Evolutionary conservation across 192 early-diverging fungal genomes (phyloP).

Genomic region (Backusella australiensis): DNA sequence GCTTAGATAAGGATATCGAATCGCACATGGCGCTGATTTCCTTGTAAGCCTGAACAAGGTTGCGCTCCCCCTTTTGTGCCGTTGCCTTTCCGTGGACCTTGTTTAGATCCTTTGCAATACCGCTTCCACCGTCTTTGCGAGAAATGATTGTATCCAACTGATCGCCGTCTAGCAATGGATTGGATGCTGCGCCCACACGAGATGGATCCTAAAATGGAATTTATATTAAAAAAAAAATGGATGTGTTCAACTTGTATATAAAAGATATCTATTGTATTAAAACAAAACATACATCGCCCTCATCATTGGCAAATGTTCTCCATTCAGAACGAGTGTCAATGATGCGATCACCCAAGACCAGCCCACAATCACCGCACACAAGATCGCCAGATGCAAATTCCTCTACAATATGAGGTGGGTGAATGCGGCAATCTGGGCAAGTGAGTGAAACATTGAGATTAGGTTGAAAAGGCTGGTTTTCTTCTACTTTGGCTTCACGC

Average conservation of each 20-base stretch:
- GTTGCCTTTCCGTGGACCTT: slow-evolving; percentile 71
- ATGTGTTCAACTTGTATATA: too few relatives aligned
- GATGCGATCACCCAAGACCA: slow-evolving; percentile 83
- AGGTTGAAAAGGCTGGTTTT: slow-evolving; percentile 18
- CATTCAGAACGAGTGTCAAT: slow-evolving; percentile 96
- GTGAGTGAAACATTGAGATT: slow-evolving; percentile 60
- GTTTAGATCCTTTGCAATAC: slow-evolving; percentile 67
- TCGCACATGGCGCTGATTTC: slow-evolving; percentile 80
- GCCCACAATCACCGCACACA: slow-evolving; percentile 92
- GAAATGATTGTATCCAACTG: slow-evolving; percentile 86
- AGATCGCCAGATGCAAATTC: slow-evolving; percentile 88
- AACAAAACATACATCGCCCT: slow-evolving; percentile 55
- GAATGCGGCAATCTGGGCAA: slow-evolving; percentile 78
- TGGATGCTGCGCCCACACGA: slow-evolving; percentile 81
- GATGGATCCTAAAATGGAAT: slow-evolving; percentile 60
- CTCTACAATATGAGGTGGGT: slow-evolving; percentile 84
- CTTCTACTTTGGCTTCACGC: slow-evolving; percentile 14
- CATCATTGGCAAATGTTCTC: slow-evolving; percentile 94
- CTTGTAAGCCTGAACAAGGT: slow-evolving; percentile 72
- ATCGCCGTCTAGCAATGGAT: slow-evolving; percentile 75
- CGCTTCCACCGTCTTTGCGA: slow-evolving; percentile 71
- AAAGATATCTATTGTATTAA: too few relatives aligned
- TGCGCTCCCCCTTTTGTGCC: slow-evolving; percentile 70
- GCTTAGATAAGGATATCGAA: slow-evolving; percentile 71
- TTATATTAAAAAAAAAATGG: background rate